A percentile compares a stretch with the other conserved stretches of the same genome.
Evolutionary conservation across 2,329 filamentous ascomycete genomes (phyloP).

Genomic region (Arthrocladium fulminans): DNA sequence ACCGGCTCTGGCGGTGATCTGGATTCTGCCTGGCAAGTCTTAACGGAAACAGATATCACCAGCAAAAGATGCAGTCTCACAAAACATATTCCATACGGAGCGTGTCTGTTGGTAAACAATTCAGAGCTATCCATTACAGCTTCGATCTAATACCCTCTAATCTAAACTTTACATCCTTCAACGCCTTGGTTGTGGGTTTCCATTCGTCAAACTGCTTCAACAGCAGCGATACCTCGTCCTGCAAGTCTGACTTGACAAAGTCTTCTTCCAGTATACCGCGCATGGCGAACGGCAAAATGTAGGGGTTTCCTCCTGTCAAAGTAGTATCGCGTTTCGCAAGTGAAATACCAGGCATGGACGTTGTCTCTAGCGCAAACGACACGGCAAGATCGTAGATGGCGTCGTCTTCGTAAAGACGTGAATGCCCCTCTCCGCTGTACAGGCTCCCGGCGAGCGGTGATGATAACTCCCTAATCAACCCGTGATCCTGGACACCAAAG

Average conservation of each 20-base stretch:
- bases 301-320: constrained; percentile 58
- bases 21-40: no score
- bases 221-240: constrained; percentile 66
- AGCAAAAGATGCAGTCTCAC: no score
- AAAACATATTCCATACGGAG: no score
- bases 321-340: constrained; percentile 44
- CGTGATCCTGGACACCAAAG: constrained; percentile 84
- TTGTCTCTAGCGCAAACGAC: constrained; percentile 65
- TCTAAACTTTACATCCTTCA: constrained; percentile 93
- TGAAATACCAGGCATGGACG: constrained; percentile 39
- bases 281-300: constrained; percentile 91
- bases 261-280: constrained; percentile 86
- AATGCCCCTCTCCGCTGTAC: constrained; percentile 88
- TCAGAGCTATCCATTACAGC: constrained; percentile 40
- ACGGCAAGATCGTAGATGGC: constrained; percentile 75
- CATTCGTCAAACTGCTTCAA: constrained; percentile 87
- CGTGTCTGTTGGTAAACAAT: neutral
- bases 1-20: no score
- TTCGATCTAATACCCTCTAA: constrained; percentile 86
- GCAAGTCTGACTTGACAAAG: constrained; percentile 72
- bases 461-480: constrained; percentile 81
- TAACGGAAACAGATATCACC: no score
- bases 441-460: constrained; percentile 80
- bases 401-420: constrained; percentile 80
- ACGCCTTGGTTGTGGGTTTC: constrained; percentile 78